These are phyloP conservation scores for Dendrocalamus sinicus DNA, from an alignment of 176 grass and related monocot species.

Conservation along the genomic window DNA sequence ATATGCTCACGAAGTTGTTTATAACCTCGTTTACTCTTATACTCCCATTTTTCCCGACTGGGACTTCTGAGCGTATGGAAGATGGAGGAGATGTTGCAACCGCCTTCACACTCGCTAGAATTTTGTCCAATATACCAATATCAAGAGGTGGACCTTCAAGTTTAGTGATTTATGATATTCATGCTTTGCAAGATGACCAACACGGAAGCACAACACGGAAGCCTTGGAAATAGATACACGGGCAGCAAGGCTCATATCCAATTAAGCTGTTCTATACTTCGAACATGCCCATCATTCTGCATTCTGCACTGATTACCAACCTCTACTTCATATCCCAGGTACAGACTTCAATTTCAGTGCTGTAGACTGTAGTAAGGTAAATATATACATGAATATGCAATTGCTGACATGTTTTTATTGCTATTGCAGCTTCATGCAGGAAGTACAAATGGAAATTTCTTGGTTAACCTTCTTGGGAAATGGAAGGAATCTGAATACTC, in stretches of 20 bases:
- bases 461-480: too few species aligned
- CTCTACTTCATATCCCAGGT: conserved; percentile 97
- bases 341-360: not conserved
- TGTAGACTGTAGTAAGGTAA: not conserved
- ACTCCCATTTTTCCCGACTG: conserved; percentile 94
- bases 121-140: conserved; percentile 88
- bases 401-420: not conserved
- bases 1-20: conserved; percentile 83
- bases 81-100: conserved; percentile 95
- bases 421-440: conserved; percentile 50
- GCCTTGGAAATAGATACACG: conserved; percentile 95
- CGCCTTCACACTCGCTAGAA: conserved; percentile 87
- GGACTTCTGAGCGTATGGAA: conserved; percentile 92
- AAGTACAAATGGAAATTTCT: conserved; percentile 32
- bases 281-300: conserved; percentile 95
- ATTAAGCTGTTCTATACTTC: conserved; percentile 97
- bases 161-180: too few species aligned
- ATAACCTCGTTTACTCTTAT: conserved; percentile 86
- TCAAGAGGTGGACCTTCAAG: too few species aligned
- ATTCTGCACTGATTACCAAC: conserved; percentile 88
- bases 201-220: conserved; percentile 93
- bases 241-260: conserved; percentile 93
- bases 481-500: not conserved
- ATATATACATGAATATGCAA: not conserved
- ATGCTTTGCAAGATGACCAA: too few species aligned